Evolutionary conservation across 371 early-diverging fungal species (phyloP).

Genomic region (Lichtheimia hyalospora): DNA sequence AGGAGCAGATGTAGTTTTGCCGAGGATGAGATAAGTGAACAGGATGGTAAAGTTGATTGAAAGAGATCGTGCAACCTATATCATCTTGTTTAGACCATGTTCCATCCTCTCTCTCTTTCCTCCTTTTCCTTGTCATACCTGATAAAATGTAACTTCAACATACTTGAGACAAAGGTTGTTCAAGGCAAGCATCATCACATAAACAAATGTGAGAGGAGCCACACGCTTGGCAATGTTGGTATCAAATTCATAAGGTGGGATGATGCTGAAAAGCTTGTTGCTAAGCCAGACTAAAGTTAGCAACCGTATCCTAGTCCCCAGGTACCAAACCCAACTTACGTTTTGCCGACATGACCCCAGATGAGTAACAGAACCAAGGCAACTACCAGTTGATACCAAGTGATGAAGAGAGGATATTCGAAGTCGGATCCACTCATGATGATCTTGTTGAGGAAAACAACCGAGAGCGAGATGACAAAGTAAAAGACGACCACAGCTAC

Average conservation of each 20-base stretch:
- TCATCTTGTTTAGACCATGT: not conserved
- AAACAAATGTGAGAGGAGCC: constrained; percentile 66
- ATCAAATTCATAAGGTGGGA: constrained; percentile 73
- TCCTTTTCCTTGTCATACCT: constrained; percentile 32
- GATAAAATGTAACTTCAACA: constrained; percentile 76
- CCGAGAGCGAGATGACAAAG: constrained; percentile 68
- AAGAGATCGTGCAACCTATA: constrained; percentile 66
- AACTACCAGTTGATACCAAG: constrained; percentile 69
- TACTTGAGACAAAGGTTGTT: constrained; percentile 72
- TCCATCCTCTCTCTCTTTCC: not conserved
- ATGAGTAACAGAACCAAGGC: constrained; percentile 60
- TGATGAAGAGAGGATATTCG: constrained; percentile 69
- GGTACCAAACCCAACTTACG: constrained; percentile 32
- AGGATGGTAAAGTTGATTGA: constrained; percentile 75
- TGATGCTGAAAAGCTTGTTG: constrained; percentile 56
- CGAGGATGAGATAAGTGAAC: constrained; percentile 65
- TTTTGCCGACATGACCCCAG: constrained; percentile 62
- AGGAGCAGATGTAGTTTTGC: constrained; percentile 53
- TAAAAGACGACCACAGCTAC: constrained; percentile 65
- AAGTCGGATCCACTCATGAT: constrained; percentile 69
- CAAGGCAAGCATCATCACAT: constrained; percentile 71
- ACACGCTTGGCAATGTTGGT: constrained; percentile 54
- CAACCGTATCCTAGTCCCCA: too few relatives aligned
- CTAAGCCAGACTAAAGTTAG: constrained; percentile 23
- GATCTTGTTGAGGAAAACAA: constrained; percentile 78